Conservation (phyloP, 1,139 yeast genomes). For the Chernovozyma aurita region DNA sequence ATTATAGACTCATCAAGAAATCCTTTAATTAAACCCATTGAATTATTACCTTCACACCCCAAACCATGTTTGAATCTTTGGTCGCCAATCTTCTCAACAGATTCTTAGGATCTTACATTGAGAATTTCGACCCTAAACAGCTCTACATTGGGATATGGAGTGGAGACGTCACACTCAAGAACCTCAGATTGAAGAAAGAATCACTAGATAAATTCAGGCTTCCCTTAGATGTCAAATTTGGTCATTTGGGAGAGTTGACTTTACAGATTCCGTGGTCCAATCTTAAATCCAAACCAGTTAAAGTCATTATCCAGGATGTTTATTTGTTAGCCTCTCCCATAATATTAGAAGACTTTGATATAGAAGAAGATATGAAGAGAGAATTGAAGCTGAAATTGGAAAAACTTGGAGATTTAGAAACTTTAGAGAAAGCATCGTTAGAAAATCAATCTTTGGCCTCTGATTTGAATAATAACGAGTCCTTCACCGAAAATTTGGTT, state of each 20-base stretch:
- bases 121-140: constrained; percentile 92
- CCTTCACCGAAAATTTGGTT: constrained; percentile 81
- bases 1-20: too few relatives aligned
- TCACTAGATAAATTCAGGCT: constrained; percentile 81
- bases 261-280: constrained; percentile 97
- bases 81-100: constrained; percentile 53
- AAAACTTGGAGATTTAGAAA: constrained; percentile 65
- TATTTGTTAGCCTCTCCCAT: constrained; percentile 78
- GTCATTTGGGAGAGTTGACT: constrained; percentile 85
- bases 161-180: constrained; percentile 86
- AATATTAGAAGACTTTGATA: constrained; percentile 47
- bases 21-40: too few relatives aligned
- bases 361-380: constrained; percentile 62
- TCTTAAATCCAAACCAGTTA: constrained; percentile 87
- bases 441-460: constrained; percentile 38
- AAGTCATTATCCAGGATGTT: constrained; percentile 83
- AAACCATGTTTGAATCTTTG: constrained; percentile 54
- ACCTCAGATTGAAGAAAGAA: constrained; percentile 72
- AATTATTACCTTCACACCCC: too few relatives aligned
- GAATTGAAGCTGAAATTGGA: constrained; percentile 64
- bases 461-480: constrained; percentile 53
- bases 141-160: constrained; percentile 95
- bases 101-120: constrained; percentile 70
- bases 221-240: constrained; percentile 87
- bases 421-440: constrained; percentile 43